These are phyloP conservation scores for Flaveria ramosissima DNA, from an alignment of 129 eudicot species.

Conservation along the genomic window DNA sequence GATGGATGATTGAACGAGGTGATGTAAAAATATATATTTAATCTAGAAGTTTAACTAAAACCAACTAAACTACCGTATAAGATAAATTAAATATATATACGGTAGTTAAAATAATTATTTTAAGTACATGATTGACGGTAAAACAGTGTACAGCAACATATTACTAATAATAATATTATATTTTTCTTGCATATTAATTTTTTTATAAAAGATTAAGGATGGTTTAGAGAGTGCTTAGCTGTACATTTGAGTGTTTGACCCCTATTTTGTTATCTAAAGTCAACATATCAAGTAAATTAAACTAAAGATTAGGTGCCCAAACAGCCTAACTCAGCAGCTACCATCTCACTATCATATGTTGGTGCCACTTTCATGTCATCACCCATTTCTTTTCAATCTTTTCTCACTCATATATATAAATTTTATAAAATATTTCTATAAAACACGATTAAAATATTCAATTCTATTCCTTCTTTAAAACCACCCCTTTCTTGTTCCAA, in stretches of 20 bases:
- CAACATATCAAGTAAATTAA: conserved; percentile 19
- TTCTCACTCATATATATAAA: background rate
- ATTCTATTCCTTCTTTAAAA: conserved; percentile 35
- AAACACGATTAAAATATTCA: background rate
- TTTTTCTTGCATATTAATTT: background rate
- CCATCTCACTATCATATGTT: conserved; percentile 37
- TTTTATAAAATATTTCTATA: background rate
- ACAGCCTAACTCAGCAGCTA: conserved; percentile 25
- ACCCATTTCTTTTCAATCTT: conserved; percentile 11
- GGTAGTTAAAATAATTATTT: background rate
- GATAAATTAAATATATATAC: background rate
- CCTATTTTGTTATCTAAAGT: conserved; percentile 12
- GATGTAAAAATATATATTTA: background rate
- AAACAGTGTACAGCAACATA: background rate
- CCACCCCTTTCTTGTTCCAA: conserved; percentile 21
- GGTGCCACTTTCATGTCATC: conserved; percentile 39
- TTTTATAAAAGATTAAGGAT: background rate
- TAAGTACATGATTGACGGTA: background rate
- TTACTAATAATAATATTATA: background rate
- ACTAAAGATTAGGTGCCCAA: conserved; percentile 31
- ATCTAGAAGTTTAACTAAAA: no score
- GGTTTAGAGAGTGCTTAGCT: background rate
- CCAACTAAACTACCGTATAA: background rate
- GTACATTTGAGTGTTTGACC: background rate
- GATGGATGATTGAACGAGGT: background rate